Conservation (phyloP, 495 filamentous ascomycete species). For the Xylaria sp. region DNA sequence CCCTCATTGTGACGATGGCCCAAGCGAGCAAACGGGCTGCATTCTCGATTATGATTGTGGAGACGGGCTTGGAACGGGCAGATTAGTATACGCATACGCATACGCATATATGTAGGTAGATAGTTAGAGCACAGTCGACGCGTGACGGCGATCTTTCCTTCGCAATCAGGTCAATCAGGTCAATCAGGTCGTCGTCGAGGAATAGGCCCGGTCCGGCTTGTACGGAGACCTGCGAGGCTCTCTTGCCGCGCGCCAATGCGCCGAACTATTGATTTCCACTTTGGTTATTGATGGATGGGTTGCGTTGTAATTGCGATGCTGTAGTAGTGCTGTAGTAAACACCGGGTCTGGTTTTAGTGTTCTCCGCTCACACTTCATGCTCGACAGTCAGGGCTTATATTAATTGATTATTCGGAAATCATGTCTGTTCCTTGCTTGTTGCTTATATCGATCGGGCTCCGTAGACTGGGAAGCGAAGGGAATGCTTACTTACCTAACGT, state of each 20-base stretch:
- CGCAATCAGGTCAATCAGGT: neutral
- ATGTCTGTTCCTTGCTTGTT: neutral
- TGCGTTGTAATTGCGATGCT: too few species aligned
- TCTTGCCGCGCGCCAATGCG: conserved; percentile 23
- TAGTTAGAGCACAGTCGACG: neutral
- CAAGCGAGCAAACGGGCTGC: conserved; percentile 19
- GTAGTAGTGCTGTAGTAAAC: conserved; percentile 16
- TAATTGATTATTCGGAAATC: conserved; percentile 8
- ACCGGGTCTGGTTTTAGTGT: neutral
- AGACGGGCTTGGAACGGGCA: neutral
- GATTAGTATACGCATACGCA: neutral
- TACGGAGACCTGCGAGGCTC: conserved; percentile 1
- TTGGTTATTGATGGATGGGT: conserved; percentile 11
- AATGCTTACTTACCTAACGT: neutral
- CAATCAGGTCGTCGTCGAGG: neutral
- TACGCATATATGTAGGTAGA: too few species aligned
- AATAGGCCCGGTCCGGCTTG: conserved; percentile 10
- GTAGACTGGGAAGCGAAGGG: neutral
- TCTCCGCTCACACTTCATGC: conserved; percentile 11
- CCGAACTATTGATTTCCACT: conserved; percentile 13
- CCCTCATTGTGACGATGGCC: conserved; percentile 21
- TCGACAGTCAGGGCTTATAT: conserved; percentile 1
- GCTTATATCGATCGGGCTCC: neutral
- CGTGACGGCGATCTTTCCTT: conserved; percentile 5
- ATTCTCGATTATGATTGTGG: conserved; percentile 11